Base-by-base conservation (phyloP, 1,284 basidiomycete genomes). In the Leucoagaricus sp. region DNA sequence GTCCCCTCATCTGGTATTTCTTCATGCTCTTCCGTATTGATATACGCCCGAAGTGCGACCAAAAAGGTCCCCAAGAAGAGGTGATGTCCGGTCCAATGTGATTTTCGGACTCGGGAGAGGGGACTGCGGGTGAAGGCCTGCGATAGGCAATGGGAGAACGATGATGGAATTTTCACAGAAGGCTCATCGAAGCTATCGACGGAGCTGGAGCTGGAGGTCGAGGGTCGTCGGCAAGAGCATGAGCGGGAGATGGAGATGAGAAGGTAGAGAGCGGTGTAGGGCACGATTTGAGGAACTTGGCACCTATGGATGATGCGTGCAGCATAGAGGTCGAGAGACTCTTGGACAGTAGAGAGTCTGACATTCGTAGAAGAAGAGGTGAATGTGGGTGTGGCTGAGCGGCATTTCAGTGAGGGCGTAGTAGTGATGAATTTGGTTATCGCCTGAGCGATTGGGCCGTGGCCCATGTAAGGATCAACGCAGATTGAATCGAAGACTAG, bases 361-460 rank as follows among this genome's bases (percentile, higher is more conserved):
- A n/a, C 13, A 34, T n/a, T 4, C 4, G 36, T 15, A n/a, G 36
- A 5, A n/a, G 36, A 38, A 4, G 42, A 25, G 40, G 38, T n/a
- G 7, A 15, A 4, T 1, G 26, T 4, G 12, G 5, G 15, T 15
- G 17, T 12, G 3, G 15, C 10, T 21, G 40, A 33, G 7, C 6
- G 41, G 29, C 17, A 10, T 19, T n/a, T n/a, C 17, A 33, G 13
- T 7, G 28, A 31, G 19, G 34, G 34, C 7, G 57, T 54, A 41
- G 41, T 34, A 7, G 60, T 46, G 9, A 59, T 54, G 34, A 60
- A 60, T 29, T 36, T 50, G 12, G 60, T 55, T 36, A 57, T 58
- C 28, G 49, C 60, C 8, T 17, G 19, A 33, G 51, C 51, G 8
- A 53, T 45, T 19, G 15, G 1, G n/a, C 13, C 4, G 26, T 45